A percentile compares a stretch with the other conserved stretches of the same genome.
phyloP scores from a whole-genome alignment of 1,139 yeast species.

The Meyerozyma guilliermondii region DNA sequence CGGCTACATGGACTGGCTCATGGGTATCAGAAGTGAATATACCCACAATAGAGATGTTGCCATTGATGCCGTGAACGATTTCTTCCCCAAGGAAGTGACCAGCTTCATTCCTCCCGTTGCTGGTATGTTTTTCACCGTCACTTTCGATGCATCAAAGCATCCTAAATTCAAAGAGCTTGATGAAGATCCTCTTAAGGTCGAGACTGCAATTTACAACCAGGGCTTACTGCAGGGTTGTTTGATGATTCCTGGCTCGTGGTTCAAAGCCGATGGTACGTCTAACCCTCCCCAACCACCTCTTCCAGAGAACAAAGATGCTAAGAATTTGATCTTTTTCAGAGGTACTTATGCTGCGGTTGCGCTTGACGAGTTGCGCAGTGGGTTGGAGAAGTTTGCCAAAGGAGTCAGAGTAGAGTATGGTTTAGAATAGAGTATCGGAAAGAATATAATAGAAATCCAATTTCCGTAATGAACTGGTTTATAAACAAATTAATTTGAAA shows the following conservation, averaged over 20 bases:
- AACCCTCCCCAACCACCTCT: constrained; percentile 47
- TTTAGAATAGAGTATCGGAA: constrained; percentile 11
- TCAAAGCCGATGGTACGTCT: constrained; percentile 46
- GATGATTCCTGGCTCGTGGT: constrained; percentile 92
- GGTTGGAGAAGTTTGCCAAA: constrained; percentile 61
- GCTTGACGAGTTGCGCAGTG: constrained; percentile 51
- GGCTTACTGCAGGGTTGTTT: constrained; percentile 64
- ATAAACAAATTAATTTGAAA: too few relatives aligned
- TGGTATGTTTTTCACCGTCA: constrained; percentile 88
- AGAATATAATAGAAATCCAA: background rate
- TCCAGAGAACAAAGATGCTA: constrained; percentile 28
- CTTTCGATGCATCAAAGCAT: constrained; percentile 72
- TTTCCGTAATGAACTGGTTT: too few relatives aligned
- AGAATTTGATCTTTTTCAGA: constrained; percentile 64
- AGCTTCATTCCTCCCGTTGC: constrained; percentile 73
- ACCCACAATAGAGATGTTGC: constrained; percentile 51
- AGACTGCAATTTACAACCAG: constrained; percentile 58
- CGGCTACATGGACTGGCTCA: constrained; percentile 78
- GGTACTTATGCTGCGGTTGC: constrained; percentile 90
- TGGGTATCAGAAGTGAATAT: constrained; percentile 54
- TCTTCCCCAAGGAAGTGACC: constrained; percentile 55
- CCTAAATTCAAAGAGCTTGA: constrained; percentile 58
- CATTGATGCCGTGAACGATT: constrained; percentile 56
- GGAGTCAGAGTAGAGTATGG: constrained; percentile 46
- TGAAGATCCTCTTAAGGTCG: constrained; percentile 56